A percentile compares a stretch with the other conserved stretches of the same genome.
Conservation (phyloP, 2,329 filamentous ascomycete species). For the Cordyceps cateniannulata region DNA sequence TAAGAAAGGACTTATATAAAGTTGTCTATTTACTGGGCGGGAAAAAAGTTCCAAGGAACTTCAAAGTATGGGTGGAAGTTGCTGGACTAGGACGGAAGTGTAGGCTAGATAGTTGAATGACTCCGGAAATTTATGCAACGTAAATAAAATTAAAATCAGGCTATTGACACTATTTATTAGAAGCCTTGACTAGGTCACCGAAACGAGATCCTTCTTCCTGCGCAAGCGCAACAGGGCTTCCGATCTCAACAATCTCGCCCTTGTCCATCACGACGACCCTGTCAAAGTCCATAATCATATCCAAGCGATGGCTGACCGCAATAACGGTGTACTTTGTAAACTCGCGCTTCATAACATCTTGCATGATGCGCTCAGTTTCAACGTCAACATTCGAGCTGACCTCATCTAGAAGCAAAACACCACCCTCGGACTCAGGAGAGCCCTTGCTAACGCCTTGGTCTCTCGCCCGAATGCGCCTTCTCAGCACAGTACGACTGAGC, state of each 20-base stretch:
- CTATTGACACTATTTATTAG: background rate
- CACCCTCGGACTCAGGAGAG: background rate
- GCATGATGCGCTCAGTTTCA: constrained; percentile 9
- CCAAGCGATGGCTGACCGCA: background rate
- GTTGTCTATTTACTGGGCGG: too few species aligned
- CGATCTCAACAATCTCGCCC: background rate
- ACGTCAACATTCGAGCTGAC: constrained; percentile 6
- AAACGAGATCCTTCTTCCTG: background rate
- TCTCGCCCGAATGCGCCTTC: background rate
- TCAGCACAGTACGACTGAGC: constrained; percentile 1
- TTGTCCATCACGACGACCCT: constrained; percentile 6
- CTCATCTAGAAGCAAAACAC: constrained; percentile 11
- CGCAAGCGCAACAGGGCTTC: background rate
- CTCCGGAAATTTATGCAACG: too few species aligned
- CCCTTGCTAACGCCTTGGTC: background rate
- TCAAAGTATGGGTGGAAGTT: too few species aligned
- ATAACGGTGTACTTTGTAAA: constrained; percentile 8
- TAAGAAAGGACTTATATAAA: too few species aligned
- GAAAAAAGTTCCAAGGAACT: too few species aligned
- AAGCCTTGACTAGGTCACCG: background rate
- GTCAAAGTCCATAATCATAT: constrained; percentile 9
- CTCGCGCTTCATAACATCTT: background rate
- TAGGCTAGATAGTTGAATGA: too few species aligned
- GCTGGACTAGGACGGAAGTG: too few species aligned
- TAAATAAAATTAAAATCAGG: too few species aligned